phyloP scores from a whole-genome alignment of 768 basidiomycete species.

The Tricholoma saponaceum region DNA sequence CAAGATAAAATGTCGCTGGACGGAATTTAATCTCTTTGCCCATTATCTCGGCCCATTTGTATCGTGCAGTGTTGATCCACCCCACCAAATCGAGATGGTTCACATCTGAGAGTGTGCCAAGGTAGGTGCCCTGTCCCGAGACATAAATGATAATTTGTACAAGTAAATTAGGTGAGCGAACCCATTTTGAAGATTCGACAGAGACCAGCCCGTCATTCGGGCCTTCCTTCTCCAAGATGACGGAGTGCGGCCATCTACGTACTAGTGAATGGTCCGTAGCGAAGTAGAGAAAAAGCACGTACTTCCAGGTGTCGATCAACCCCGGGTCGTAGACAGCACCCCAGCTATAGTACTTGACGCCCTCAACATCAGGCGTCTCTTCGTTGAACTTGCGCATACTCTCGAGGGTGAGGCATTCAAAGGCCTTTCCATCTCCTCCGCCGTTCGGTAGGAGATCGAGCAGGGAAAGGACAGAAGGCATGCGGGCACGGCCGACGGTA shows the following conservation, averaged over 20 bases:
- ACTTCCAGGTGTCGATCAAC: slow-evolving; percentile 87
- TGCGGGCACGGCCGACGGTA: slow-evolving; percentile 59
- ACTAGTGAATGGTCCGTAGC: slow-evolving; percentile 4
- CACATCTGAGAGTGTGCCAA: slow-evolving; percentile 87
- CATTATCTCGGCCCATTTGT: slow-evolving; percentile 84
- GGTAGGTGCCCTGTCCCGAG: slow-evolving; percentile 71
- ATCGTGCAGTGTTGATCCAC: slow-evolving; percentile 88
- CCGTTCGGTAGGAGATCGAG: slow-evolving; percentile 87
- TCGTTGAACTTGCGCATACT: slow-evolving; percentile 90
- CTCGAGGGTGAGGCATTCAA: slow-evolving; percentile 79
- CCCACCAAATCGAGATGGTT: slow-evolving; percentile 93
- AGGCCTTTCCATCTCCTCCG: slow-evolving; percentile 93
- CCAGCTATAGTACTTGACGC: slow-evolving; percentile 92
- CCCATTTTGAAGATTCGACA: slow-evolving; percentile 85
- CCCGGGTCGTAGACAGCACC: slow-evolving; percentile 90
- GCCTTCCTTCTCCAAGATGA: slow-evolving; percentile 84
- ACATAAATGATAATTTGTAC: neutral
- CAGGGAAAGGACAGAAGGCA: slow-evolving; percentile 67
- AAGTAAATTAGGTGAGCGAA: slow-evolving; percentile 13
- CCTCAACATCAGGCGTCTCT: slow-evolving; percentile 71
- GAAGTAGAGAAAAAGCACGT: slow-evolving; percentile 15
- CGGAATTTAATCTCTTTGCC: slow-evolving; percentile 90
- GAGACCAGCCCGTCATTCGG: slow-evolving; percentile 94
- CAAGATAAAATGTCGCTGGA: slow-evolving; percentile 88
- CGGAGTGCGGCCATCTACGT: slow-evolving; percentile 65